A percentile compares a stretch with the other conserved stretches of the same genome.
These are phyloP conservation scores for Bolboschoenoplectus hybrid DNA, from an alignment of 202 grass and related monocot genomes.

Conservation along the genomic window DNA sequence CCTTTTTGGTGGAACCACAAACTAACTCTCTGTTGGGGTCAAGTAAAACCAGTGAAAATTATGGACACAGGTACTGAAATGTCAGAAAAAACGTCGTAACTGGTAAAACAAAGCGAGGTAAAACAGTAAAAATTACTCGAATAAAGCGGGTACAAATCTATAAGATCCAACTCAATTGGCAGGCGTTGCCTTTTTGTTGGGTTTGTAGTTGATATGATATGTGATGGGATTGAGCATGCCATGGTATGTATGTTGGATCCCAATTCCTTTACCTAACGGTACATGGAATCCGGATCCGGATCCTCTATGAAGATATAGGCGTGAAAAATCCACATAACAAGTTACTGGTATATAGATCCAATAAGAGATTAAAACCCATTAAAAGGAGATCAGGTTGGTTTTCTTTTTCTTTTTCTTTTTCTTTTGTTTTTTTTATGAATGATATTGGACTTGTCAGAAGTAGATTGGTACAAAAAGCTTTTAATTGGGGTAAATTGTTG, in stretches of 20 bases:
- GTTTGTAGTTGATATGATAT: slow-evolving; percentile 36
- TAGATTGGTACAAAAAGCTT: not conserved
- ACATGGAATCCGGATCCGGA: not conserved
- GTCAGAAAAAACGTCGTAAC: not conserved
- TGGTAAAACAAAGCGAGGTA: not conserved
- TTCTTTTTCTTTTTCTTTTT: not conserved
- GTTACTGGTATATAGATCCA: no score
- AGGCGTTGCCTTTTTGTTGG: slow-evolving; percentile 22
- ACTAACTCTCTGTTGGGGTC: not conserved
- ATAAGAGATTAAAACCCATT: not conserved
- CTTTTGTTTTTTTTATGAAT: not conserved
- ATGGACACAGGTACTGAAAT: not conserved
- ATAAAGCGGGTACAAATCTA: slow-evolving; percentile 34
- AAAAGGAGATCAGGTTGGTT: not conserved
- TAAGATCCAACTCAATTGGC: slow-evolving; percentile 20
- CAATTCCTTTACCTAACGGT: slow-evolving; percentile 25
- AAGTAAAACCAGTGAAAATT: slow-evolving; percentile 9
- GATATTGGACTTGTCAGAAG: slow-evolving; percentile 21
- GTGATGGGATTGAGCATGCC: slow-evolving; percentile 37
- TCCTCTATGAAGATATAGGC: not conserved
- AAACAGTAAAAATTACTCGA: slow-evolving; percentile 31
- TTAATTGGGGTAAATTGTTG: slow-evolving; percentile 16
- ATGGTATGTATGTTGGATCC: slow-evolving; percentile 38
- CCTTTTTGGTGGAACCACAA: slow-evolving; percentile 1
- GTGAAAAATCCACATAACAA: not conserved